These are phyloP conservation scores for Vachellia collinsii DNA, from an alignment of 306 rosid genomes.

Conservation along the genomic window DNA sequence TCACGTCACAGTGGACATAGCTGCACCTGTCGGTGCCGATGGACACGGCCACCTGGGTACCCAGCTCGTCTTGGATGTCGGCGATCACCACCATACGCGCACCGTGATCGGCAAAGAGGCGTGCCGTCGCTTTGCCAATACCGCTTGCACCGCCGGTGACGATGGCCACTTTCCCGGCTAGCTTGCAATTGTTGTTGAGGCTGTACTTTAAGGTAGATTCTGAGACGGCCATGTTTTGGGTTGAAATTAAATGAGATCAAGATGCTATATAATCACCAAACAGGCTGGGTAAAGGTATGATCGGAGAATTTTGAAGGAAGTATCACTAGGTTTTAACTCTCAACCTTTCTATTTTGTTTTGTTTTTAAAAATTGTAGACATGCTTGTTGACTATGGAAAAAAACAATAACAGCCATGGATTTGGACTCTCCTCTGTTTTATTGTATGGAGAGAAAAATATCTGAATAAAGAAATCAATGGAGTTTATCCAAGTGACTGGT, in stretches of 20 bases:
- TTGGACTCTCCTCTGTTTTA: not conserved
- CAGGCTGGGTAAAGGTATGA: not conserved
- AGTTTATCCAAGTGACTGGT: not conserved
- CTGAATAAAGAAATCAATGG: not conserved
- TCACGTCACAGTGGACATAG: slow-evolving; percentile 61
- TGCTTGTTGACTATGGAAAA: not conserved
- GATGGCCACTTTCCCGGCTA: slow-evolving; percentile 57
- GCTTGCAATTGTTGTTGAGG: slow-evolving; percentile 2
- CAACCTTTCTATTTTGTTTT: no score
- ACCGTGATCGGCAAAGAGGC: slow-evolving; percentile 47
- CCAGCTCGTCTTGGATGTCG: slow-evolving; percentile 56
- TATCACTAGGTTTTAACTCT: no score
- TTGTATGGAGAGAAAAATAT: no score
- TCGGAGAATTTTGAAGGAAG: not conserved
- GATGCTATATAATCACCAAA: not conserved
- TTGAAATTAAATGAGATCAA: not conserved
- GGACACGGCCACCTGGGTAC: slow-evolving; percentile 46
- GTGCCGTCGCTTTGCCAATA: slow-evolving; percentile 63
- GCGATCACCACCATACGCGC: slow-evolving; percentile 55
- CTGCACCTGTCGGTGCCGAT: slow-evolving; percentile 45
- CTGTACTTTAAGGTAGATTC: not conserved
- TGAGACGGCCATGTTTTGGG: not conserved
- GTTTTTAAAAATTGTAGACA: not conserved
- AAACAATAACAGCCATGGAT: not conserved
- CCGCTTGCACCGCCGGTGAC: slow-evolving; percentile 74